Percentiles rank a stretch among this genome's conserved stretches.
Evolutionary conservation across 306 rosid species (phyloP).

Genomic region (Gastrolobium bilobum): DNA sequence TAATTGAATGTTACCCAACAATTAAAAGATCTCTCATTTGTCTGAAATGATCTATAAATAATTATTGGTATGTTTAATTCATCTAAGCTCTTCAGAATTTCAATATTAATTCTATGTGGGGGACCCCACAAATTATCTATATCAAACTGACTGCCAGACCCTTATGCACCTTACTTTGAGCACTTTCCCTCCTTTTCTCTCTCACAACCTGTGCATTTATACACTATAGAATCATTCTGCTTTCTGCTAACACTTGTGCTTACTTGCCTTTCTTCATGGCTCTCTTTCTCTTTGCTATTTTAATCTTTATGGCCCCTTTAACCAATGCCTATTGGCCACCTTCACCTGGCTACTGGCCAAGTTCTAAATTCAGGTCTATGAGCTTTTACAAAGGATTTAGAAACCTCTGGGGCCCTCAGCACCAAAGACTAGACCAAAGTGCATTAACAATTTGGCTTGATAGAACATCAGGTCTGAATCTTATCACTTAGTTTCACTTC

Average conservation of each 20-base stretch:
- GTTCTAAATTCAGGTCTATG: conserved; percentile 73
- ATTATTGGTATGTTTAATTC: conserved; percentile 41
- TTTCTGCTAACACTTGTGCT: conserved; percentile 44
- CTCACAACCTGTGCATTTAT: conserved; percentile 61
- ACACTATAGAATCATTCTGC: conserved; percentile 55
- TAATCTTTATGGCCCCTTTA: conserved; percentile 59
- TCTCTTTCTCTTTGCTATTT: conserved; percentile 57
- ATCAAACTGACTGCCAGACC: conserved; percentile 59
- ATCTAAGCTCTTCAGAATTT: conserved; percentile 43
- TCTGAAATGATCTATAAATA: conserved; percentile 17
- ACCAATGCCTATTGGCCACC: conserved; percentile 84
- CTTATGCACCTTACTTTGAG: conserved; percentile 50
- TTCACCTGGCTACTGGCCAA: conserved; percentile 95
- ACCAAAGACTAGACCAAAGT: conserved; percentile 68
- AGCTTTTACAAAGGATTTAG: conserved; percentile 76
- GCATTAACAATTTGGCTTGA: conserved; percentile 95
- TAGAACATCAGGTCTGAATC: conserved; percentile 67
- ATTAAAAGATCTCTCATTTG: conserved; percentile 17
- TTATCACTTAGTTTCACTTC: neutral
- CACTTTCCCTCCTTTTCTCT: conserved; percentile 41
- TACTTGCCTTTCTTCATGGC: conserved; percentile 58
- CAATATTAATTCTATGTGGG: conserved; percentile 39
- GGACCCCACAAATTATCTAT: conserved; percentile 72
- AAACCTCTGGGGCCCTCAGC: conserved; percentile 96
- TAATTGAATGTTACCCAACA: conserved; percentile 36